Percentiles rank a stretch among this genome's conserved stretches.
Conservation (phyloP, 129 eudicot species). For the Gnaphalium uliginosum region DNA sequence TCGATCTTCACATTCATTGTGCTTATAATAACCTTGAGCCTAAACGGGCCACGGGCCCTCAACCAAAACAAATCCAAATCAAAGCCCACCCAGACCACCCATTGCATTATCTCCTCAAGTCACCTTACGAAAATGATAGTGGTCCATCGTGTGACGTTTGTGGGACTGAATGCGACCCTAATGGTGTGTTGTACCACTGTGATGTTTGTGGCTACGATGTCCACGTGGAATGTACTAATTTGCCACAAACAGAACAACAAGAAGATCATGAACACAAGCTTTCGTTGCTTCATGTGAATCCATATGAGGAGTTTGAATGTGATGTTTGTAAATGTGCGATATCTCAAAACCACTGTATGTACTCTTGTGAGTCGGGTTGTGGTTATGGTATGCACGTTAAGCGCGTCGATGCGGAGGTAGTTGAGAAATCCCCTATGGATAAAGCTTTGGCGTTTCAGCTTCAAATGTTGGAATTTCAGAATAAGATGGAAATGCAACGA, state of each 20-base stretch:
- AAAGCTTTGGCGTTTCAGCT: background rate
- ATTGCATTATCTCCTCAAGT: slow-evolving; percentile 10
- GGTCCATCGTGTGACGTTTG: slow-evolving; percentile 23
- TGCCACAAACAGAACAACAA: background rate
- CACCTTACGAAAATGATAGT: background rate
- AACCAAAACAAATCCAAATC: slow-evolving; percentile 10
- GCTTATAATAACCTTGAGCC: slow-evolving; percentile 26
- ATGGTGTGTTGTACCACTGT: slow-evolving; percentile 12
- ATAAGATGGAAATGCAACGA: background rate
- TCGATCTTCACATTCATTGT: slow-evolving; percentile 34
- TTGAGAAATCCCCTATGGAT: background rate
- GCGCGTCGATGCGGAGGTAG: background rate
- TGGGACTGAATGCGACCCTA: slow-evolving; percentile 4
- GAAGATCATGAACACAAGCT: background rate
- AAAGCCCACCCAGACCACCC: slow-evolving; percentile 22
- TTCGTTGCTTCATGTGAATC: background rate
- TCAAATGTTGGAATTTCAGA: background rate
- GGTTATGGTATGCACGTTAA: background rate
- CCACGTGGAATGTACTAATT: slow-evolving; percentile 18
- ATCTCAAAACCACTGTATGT: background rate
- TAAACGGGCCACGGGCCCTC: background rate
- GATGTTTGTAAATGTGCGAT: background rate
- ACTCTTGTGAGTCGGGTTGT: background rate
- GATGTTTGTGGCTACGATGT: slow-evolving; percentile 19
- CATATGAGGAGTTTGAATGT: background rate